Evolutionary conservation across 73 alveolate species (phyloP).

Genomic region (Tetrahymena malaccensis): DNA sequence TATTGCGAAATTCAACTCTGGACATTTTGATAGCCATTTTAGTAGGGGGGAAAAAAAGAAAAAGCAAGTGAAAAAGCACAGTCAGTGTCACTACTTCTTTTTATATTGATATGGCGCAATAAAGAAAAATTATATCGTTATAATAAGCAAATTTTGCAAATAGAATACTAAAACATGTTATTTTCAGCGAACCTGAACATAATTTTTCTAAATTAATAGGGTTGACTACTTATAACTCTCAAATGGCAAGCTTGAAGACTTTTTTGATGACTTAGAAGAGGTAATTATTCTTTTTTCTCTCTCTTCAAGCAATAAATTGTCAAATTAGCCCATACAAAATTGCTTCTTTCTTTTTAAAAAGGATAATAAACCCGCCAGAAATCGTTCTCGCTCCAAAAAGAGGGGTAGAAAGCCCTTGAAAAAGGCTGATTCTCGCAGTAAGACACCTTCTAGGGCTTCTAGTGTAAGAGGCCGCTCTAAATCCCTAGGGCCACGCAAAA

Average conservation of each 20-base stretch:
- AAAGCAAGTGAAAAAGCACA: neutral
- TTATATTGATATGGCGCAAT: neutral
- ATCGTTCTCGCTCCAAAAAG: neutral
- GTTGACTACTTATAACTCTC: neutral
- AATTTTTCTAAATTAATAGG: neutral
- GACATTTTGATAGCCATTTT: neutral
- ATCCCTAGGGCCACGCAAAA: neutral
- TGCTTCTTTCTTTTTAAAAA: neutral
- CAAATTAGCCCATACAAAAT: neutral
- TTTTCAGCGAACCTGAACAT: neutral
- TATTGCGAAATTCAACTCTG: neutral
- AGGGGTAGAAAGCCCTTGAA: neutral
- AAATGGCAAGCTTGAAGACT: neutral
- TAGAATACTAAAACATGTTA: neutral
- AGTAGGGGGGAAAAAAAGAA: neutral
- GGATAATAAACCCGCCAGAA: conserved; percentile 1
- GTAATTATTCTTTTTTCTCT: neutral
- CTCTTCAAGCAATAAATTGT: neutral
- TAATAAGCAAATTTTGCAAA: neutral
- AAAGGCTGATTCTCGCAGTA: neutral
- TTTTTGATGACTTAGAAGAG: neutral
- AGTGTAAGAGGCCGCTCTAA: neutral
- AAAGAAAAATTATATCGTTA: neutral
- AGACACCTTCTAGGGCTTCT: neutral
- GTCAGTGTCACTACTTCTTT: neutral